phyloP scores from a whole-genome alignment of 2,329 filamentous ascomycete genomes.

The Fusarium multiceps region DNA sequence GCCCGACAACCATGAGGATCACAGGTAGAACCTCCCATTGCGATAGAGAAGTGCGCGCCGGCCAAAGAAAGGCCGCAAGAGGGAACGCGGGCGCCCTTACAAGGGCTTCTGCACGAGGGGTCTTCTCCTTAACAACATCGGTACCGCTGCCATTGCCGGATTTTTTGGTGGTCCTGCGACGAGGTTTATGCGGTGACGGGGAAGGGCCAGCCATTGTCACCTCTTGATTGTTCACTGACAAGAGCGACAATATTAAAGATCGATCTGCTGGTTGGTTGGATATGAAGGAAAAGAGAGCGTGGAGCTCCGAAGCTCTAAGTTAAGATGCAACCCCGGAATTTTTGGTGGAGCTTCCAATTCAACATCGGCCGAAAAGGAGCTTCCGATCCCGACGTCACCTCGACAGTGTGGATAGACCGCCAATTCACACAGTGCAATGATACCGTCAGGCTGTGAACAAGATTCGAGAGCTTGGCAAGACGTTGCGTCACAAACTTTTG shows the following conservation, averaged over 20 bases:
- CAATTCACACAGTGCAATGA: constrained; percentile 38
- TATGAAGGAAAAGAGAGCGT: constrained; percentile 27
- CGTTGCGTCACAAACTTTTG: constrained; percentile 12
- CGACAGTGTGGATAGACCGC: background rate
- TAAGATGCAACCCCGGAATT: constrained; percentile 31
- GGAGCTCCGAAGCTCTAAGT: constrained; percentile 30
- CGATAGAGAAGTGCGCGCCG: constrained; percentile 82
- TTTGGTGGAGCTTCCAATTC: constrained; percentile 36
- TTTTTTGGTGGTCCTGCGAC: constrained; percentile 66
- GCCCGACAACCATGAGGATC: constrained; percentile 87
- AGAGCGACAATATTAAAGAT: constrained; percentile 16
- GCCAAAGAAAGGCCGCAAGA: constrained; percentile 93
- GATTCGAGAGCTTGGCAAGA: constrained; percentile 39
- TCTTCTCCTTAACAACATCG: constrained; percentile 49
- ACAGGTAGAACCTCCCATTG: constrained; percentile 93
- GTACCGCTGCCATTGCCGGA: constrained; percentile 51
- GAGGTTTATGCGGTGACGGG: constrained; percentile 68
- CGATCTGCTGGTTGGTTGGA: constrained; percentile 15
- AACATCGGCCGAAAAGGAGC: constrained; percentile 34
- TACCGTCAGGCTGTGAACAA: constrained; percentile 28
- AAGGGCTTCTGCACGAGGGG: constrained; percentile 55
- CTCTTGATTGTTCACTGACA: constrained; percentile 37
- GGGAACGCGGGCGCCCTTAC: constrained; percentile 80
- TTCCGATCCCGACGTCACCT: constrained; percentile 36
- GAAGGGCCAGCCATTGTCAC: constrained; percentile 64